A percentile compares a stretch with the other conserved stretches of the same genome.
Conservation (phyloP, 331 rosid genomes). For the Rosa hybrid region DNA sequence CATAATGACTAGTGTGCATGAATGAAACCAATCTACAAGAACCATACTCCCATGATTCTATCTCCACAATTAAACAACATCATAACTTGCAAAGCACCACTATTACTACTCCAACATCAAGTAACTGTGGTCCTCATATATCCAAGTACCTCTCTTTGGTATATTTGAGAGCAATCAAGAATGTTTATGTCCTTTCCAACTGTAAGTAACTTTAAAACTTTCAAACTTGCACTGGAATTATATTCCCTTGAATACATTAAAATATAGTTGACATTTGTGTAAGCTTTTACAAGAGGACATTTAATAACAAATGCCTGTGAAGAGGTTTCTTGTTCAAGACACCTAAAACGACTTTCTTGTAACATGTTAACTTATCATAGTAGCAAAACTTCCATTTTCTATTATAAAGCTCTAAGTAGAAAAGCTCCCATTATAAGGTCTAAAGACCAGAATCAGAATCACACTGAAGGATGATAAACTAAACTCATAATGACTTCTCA, state of each 20-base stretch:
- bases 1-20: not conserved
- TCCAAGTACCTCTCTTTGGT: not conserved
- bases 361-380: slow-evolving; percentile 1
- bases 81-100: not conserved
- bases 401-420: not conserved
- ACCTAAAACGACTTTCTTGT: not conserved
- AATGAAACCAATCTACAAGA: not conserved
- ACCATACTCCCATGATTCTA: not conserved
- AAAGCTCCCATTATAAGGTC: not conserved
- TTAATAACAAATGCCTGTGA: not conserved
- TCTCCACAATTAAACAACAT: not conserved
- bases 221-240: not conserved
- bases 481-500: not conserved
- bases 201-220: not conserved
- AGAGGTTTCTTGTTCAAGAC: not conserved
- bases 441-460: not conserved
- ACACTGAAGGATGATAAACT: not conserved
- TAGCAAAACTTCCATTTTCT: not conserved
- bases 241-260: not conserved
- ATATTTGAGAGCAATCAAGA: not conserved
- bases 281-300: not conserved
- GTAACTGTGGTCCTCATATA: not conserved
- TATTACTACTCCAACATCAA: not conserved
- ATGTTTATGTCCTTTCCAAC: not conserved
- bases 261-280: not conserved